Conservation (phyloP, 2,329 filamentous ascomycete species). For the Ophiosphaerella herpotricha region DNA sequence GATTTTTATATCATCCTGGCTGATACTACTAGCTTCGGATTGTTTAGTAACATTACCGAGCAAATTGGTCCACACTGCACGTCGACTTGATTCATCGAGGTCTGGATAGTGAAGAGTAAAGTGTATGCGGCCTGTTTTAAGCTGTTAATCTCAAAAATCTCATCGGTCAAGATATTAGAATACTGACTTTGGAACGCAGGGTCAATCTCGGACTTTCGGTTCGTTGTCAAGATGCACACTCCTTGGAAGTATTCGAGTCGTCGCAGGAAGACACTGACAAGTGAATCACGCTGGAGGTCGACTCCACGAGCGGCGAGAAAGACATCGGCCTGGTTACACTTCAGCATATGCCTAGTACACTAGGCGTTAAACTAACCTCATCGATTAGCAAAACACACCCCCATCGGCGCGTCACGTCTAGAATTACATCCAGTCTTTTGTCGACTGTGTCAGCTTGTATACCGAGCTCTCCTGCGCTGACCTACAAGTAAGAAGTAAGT, state of each 20-base stretch:
- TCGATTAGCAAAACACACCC: conserved; percentile 65
- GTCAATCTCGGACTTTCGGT: conserved; percentile 58
- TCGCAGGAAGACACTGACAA: conserved; percentile 83
- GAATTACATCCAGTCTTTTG: conserved; percentile 65
- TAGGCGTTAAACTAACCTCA: conserved; percentile 39
- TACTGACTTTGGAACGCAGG: conserved; percentile 48
- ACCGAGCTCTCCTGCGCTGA: conserved; percentile 77
- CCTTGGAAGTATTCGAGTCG: conserved; percentile 87
- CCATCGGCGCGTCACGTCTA: conserved; percentile 3
- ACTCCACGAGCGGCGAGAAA: conserved; percentile 63
- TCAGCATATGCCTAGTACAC: neutral
- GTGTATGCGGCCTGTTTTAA: conserved; percentile 44
- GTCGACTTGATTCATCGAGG: conserved; percentile 41
- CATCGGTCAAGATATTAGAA: neutral
- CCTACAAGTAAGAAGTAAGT: conserved; percentile 37
- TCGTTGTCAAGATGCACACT: conserved; percentile 85
- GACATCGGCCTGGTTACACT: conserved; percentile 57
- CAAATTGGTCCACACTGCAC: conserved; percentile 48
- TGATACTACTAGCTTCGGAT: conserved; percentile 25
- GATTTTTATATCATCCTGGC: conserved; percentile 31
- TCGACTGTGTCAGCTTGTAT: conserved; percentile 59
- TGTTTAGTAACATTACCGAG: conserved; percentile 4
- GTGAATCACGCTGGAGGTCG: conserved; percentile 79
- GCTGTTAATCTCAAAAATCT: neutral
- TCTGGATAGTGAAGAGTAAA: conserved; percentile 49